Evolutionary conservation across 768 basidiomycete species (phyloP), one percentile per base, ranked within the genome.

Genomic region (Suillus subalutaceus): DNA sequence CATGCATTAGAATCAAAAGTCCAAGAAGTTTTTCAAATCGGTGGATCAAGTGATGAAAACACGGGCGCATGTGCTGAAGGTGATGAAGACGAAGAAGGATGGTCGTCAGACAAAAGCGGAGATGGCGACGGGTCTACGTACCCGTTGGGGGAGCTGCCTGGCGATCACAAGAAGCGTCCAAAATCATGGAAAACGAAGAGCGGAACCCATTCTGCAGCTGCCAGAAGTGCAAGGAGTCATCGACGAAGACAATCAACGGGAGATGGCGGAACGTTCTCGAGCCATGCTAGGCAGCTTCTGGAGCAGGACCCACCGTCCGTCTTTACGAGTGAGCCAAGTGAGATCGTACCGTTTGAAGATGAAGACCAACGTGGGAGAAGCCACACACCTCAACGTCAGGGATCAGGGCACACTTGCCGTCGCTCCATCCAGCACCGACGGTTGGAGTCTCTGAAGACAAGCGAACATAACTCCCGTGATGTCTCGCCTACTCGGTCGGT

Each of bases 21-120:
- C 7, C 70, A 56, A 62, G 68, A 66, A 9, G 68, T 70, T 6
- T 16, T 64, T 2, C 18, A 55, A 43, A 3, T 61, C 10, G 46
- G n/a, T 38, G 62, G 61, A 46, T n/a, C 66, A 61, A 65, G 18
- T n/a, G 68, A 66, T 43, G 68, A 66, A 58, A 59, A 50, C 20
- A n/a, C 63, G 2, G 65, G 26, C 20, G 67, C 62, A 3, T 62
- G 58, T 10, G 53, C 41, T 35, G 73, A 67, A 43, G 60, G 63
- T 37, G 75, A 75, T 8, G 81, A 83, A 4, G 86, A 83, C 6
- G 88, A 89, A 1, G 90, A 86, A 66, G 87, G 82, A 2, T 90
- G 88, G 89, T 82, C 83, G 20, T 90, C 89, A 7, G 90, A 92
- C 58, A 77, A 73, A 30, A 83, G 82, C 64, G 76, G 71, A 52